phyloP scores from a whole-genome alignment of 148 eudicot genomes.

The Beta vulgaris region DNA sequence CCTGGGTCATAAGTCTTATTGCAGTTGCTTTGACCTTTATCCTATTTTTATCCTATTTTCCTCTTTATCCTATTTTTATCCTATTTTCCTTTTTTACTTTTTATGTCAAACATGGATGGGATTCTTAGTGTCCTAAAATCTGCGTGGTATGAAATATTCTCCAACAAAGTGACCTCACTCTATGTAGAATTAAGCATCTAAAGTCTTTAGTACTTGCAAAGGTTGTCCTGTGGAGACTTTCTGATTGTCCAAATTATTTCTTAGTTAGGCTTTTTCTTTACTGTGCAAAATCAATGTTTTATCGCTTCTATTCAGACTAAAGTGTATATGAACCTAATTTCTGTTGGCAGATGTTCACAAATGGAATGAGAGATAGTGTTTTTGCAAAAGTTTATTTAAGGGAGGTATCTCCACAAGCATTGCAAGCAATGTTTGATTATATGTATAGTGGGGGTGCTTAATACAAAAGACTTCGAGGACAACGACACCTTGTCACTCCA shows the following conservation, averaged over 20 bases:
- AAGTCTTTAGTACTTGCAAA: background rate
- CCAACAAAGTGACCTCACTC: background rate
- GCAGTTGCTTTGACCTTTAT: background rate
- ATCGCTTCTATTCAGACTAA: background rate
- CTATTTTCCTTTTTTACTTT: background rate
- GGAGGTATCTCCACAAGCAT: slow-evolving; percentile 70
- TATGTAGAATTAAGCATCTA: background rate
- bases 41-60: too few species aligned
- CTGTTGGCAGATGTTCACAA: slow-evolving; percentile 86
- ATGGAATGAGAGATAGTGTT: slow-evolving; percentile 87
- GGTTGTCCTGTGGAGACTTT: background rate
- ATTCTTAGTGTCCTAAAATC: background rate
- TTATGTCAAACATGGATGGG: background rate
- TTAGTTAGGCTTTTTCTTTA: background rate
- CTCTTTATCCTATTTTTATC: too few species aligned
- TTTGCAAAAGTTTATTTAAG: slow-evolving; percentile 56
- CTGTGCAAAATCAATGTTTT: background rate
- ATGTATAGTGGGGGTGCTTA: slow-evolving; percentile 72
- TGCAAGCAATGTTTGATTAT: slow-evolving; percentile 62
- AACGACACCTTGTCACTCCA: slow-evolving; percentile 64
- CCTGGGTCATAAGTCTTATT: background rate
- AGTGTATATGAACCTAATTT: slow-evolving; percentile 9
- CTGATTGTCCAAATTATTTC: background rate
- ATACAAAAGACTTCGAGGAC: slow-evolving; percentile 36
- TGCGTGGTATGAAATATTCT: background rate